Base-by-base conservation (phyloP, 176 grass and related monocot genomes). In the Tillandsia fasciculata region DNA sequence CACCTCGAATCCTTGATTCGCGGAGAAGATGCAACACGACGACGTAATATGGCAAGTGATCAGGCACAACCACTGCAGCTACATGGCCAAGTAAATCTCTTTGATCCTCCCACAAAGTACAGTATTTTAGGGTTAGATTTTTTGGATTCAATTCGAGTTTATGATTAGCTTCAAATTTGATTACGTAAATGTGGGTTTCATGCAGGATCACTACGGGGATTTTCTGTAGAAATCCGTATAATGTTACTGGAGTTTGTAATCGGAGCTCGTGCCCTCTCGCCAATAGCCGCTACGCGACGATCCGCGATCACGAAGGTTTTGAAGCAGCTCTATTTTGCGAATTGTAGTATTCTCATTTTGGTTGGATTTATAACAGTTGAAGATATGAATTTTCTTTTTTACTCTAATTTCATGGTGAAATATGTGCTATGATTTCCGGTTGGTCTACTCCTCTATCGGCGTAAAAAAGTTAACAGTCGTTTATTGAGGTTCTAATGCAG, bases 1-100 rank as follows among this genome's bases (percentile, higher is more conserved):
- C 12, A 59, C 56, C 12, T 59, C 2, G 56, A 59, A 59, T 17
- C 56, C 56, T 20, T 59, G 22, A 9, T 20, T 15, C 56, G 8
- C n/a, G 56, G 33, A 61, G 56, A 61, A 61, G 13, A 61, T 61
- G 56, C 56, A 61, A 20, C 56, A 61, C 77, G 89, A 99, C 82
- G 94, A 99, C 50, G 79, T 99, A 72, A 90, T 99, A 93, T 93
- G 89, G 94, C 82, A 93, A 29, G 85, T 87, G 49, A 92, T 93
- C 84, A 85, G 84, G 74, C 89, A 99, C 86, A 89, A 88, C 66
- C 94, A 99, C 82, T 99, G 94, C 82, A 93, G 89, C 75, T 99
- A 76, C 80, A 99, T 93, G 94, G 69, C 84, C 51, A 99, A 99
- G 94, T 97, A 77, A 10, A 0, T 51, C 9, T 42, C 33, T 61